Percentiles rank a stretch among this genome's conserved stretches.
Conservation (phyloP, 1,284 basidiomycete species). For the Violaceomyces palustris region DNA sequence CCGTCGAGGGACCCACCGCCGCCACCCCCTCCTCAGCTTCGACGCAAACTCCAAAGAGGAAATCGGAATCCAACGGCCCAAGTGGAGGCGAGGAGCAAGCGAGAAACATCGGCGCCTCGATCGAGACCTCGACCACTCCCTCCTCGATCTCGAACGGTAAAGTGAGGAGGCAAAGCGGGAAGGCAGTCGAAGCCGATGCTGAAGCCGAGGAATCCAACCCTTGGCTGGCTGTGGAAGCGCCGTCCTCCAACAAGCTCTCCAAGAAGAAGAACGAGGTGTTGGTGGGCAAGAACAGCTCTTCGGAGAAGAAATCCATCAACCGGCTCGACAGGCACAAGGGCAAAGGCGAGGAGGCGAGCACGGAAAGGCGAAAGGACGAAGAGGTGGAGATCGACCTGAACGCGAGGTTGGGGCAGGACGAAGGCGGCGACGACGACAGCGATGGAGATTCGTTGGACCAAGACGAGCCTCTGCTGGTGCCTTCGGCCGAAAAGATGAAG, state of each 20-base stretch:
- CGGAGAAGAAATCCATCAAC: too few relatives aligned
- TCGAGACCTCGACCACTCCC: too few relatives aligned
- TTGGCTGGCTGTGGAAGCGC: slow-evolving; percentile 14
- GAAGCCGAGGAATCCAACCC: slow-evolving; percentile 22
- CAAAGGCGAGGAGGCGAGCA: slow-evolving; percentile 2
- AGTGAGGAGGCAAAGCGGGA: background rate
- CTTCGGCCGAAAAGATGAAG: too few relatives aligned
- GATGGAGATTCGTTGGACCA: slow-evolving; percentile 3
- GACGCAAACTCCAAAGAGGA: too few relatives aligned
- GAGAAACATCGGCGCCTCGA: background rate
- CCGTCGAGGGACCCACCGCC: background rate
- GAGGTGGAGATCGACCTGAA: slow-evolving; percentile 7
- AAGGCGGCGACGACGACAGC: slow-evolving; percentile 12
- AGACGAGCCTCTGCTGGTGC: too few relatives aligned
- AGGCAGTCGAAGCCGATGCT: background rate
- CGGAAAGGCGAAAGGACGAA: slow-evolving; percentile 6
- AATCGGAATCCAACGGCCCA: slow-evolving; percentile 3
- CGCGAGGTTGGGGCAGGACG: background rate
- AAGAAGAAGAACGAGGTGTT: slow-evolving; percentile 27
- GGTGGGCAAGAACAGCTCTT: slow-evolving; percentile 12
- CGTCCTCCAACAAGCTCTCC: slow-evolving; percentile 9
- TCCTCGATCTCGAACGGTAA: background rate
- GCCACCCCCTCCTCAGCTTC: background rate
- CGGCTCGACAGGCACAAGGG: slow-evolving; percentile 2
- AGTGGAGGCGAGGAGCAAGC: background rate